These are phyloP conservation scores for Baudoinia panamericana DNA, from an alignment of 495 filamentous ascomycete species.

Conservation along the genomic window DNA sequence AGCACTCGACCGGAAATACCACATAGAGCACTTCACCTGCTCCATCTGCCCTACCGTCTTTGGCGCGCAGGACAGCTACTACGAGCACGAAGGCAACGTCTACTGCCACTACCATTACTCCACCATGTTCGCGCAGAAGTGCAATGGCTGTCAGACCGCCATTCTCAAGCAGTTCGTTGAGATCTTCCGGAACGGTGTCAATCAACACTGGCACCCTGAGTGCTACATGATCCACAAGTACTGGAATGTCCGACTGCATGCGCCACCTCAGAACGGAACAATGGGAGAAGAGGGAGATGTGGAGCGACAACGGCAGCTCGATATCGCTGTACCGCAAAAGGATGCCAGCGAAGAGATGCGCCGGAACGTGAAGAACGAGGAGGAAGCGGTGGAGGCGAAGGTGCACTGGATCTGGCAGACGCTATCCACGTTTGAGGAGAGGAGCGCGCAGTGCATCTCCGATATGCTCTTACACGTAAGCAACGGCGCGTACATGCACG, in stretches of 20 bases:
- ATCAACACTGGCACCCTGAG: slow-evolving; percentile 99
- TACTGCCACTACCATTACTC: slow-evolving; percentile 99
- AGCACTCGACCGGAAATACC: slow-evolving; percentile 92
- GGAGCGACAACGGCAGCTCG: slow-evolving; percentile 37
- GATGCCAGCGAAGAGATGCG: slow-evolving; percentile 64
- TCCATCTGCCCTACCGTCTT: slow-evolving; percentile 95
- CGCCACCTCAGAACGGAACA: slow-evolving; percentile 36
- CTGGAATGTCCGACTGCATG: slow-evolving; percentile 88
- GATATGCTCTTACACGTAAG: slow-evolving; percentile 99
- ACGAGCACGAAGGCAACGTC: slow-evolving; percentile 91
- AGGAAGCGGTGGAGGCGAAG: slow-evolving; percentile 93
- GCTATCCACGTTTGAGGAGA: slow-evolving; percentile 91
- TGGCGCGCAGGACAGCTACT: slow-evolving; percentile 95
- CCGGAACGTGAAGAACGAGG: slow-evolving; percentile 61
- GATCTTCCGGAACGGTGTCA: slow-evolving; percentile 92
- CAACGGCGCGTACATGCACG: slow-evolving; percentile 92
- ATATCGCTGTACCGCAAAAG: slow-evolving; percentile 38
- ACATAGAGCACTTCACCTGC: slow-evolving; percentile 98
- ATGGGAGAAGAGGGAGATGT: slow-evolving; percentile 53
- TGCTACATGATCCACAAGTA: slow-evolving; percentile 99
- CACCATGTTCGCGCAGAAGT: slow-evolving; percentile 89
- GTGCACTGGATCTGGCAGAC: slow-evolving; percentile 98
- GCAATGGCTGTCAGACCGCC: slow-evolving; percentile 92
- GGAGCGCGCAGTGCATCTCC: slow-evolving; percentile 93
- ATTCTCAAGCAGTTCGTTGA: slow-evolving; percentile 99